Base-by-base conservation (phyloP, 352 stramenopile species). In the Globisporangium mamillatum region DNA sequence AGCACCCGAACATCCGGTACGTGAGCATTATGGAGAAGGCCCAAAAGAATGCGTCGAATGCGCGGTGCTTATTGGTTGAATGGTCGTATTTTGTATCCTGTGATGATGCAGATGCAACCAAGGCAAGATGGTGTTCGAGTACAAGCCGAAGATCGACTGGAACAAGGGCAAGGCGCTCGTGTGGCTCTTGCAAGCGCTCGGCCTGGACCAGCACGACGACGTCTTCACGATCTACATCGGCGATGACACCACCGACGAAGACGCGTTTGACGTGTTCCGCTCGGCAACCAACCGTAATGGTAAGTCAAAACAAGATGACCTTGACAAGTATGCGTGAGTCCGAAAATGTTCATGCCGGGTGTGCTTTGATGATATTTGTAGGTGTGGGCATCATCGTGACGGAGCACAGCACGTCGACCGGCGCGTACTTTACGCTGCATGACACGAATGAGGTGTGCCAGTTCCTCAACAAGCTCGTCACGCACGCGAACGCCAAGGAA, bases 201-300 rank as follows among this genome's bases (percentile, higher is more conserved):
- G 78, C 1, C 69, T 95, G 27, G 86, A 93, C 65, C 69, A 90
- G 60, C 68, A 79, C 36, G 82, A 93, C 34, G 77, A 93, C 12
- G 83, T 96, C 14, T 97, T 91, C 69, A 95, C 90, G 67, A 97
- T 97, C 76, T 97, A 97, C 81, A 97, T 97, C 56, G 91, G 91
- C 24, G 91, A 97, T 69, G 91, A 97, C 58, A 96, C 87, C 32
- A 97, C 91, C 22, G 91, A 97, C 50, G 91, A 97, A 75, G 88
- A 95, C 64, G 88, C 88, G 36, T 94, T 94, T 41, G 76, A 81
- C 56, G 82, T 93, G 25, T 91, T 95, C 59, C 78, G 84, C 34
- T 67, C 72, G 3, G 72, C 75, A 22, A 71, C 71, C 57, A 79
- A 79, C 10, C 79, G 77, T 65, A 88, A 90, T 68, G 86, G 78